Evolutionary conservation across 768 basidiomycete species (phyloP), one percentile per base, ranked within the genome.

Genomic region (Termitomyces bulborhizus): DNA sequence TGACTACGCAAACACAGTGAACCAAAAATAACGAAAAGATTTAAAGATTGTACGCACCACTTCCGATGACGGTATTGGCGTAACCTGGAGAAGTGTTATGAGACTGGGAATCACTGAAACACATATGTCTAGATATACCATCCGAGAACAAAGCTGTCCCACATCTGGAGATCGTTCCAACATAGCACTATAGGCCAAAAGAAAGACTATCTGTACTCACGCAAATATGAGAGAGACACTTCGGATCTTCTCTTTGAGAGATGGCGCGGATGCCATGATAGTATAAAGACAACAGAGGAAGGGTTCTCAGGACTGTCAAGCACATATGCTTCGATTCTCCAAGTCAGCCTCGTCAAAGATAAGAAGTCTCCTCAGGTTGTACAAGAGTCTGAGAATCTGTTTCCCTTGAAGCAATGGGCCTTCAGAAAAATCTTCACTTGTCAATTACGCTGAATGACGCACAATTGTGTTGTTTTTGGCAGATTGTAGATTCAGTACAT

Each of bases 41-140:
- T 13, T 5, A 44, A 44, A 26, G 24, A 44, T 27, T 27, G 26
- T 44, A 39, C 57, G n/a, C 27, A 54, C 57, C 57, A 39, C 52
- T 57, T 39, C 57, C 57, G 26, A 57, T 57, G 13, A 57, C 41
- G 11, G 46, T 50, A 34, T 53, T 57, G 1, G 57, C 51, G 31
- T 57, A 57, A 16, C 57, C 57, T 57, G 16, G 31, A n/a, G 12
- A 7, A 41, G 16, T 29, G 8, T 18, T n/a, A 16, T 21, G 6
- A 44, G 13, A 13, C 6, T 29, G 34, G 1, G 51, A 11, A 18
- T 26, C 3, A 27, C 34, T n/a, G 27, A 29, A 21, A 42, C 3
- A 21, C 21, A 12, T 9, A 42, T 9, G 13, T 13, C 24, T 15
- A 26, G 16, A 12, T 41, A 32, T 24, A 54, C 53, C 53, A 32